Evolutionary conservation across 305 asterid species (phyloP).

Genomic region (Ilex paraguariensis): DNA sequence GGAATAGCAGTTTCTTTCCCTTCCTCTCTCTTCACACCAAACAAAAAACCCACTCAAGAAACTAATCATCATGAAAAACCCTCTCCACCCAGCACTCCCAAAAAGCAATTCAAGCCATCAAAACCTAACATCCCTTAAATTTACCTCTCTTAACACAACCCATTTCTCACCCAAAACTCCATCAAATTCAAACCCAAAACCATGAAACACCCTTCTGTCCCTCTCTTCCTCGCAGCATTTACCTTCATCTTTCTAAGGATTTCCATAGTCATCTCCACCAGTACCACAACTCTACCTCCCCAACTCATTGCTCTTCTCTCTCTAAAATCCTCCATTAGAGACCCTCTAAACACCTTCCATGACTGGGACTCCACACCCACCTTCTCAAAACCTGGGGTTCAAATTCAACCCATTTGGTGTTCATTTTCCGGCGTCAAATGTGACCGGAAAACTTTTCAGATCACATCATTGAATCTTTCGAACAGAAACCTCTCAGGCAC

Average conservation of each 20-base stretch:
- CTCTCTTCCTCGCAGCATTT: constrained; percentile 11
- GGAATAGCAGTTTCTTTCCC: constrained; percentile 1
- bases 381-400: constrained; percentile 22
- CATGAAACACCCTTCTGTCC: constrained; percentile 32
- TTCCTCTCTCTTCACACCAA: constrained; percentile 49
- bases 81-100: constrained; percentile 58
- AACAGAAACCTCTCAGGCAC: constrained; percentile 60
- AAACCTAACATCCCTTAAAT: constrained; percentile 52
- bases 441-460: constrained; percentile 34
- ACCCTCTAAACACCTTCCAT: constrained; percentile 52
- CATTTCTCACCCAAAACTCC: constrained; percentile 21
- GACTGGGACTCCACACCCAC: constrained; percentile 54
- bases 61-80: constrained; percentile 60
- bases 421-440: constrained; percentile 74
- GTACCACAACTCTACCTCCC: constrained; percentile 28
- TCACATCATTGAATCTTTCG: constrained; percentile 58
- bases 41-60: constrained; percentile 46
- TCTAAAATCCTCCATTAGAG: constrained; percentile 52
- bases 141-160: constrained; percentile 29
- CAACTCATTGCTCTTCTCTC: constrained; percentile 56
- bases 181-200: constrained; percentile 13
- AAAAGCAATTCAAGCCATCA: constrained; percentile 58
- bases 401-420: constrained; percentile 52
- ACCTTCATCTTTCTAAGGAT: constrained; percentile 15
- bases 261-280: constrained; percentile 10